Conservation (phyloP, 228 moss, liverwort and hornwort species). For the Sphagnum fallax region DNA sequence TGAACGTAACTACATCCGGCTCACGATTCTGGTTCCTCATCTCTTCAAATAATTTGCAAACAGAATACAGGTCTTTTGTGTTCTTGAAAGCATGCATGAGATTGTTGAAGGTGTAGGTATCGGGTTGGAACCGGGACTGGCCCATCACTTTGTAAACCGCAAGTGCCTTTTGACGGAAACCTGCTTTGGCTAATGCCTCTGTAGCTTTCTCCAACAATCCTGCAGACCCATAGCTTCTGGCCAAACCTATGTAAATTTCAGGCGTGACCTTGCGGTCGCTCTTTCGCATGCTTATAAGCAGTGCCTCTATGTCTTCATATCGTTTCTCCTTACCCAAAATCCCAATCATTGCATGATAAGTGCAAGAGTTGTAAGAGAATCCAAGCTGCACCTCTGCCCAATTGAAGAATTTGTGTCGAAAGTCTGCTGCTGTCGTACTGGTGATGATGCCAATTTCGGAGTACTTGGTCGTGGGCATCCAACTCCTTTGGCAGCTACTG, state of each 20-base stretch:
- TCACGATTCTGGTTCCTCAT: slow-evolving; percentile 65
- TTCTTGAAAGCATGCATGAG: slow-evolving; percentile 81
- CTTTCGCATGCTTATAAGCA: slow-evolving; percentile 31
- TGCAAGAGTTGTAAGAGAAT: slow-evolving; percentile 39
- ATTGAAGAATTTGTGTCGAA: slow-evolving; percentile 35
- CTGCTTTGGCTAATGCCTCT: slow-evolving; percentile 52
- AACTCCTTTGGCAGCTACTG: no score
- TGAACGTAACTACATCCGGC: slow-evolving; percentile 81
- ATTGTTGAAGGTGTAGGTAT: slow-evolving; percentile 77
- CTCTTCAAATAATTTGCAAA: slow-evolving; percentile 66
- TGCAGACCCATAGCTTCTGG: slow-evolving; percentile 49
- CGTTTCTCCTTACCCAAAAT: slow-evolving; percentile 57
- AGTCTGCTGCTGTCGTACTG: no score
- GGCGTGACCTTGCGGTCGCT: slow-evolving; percentile 28
- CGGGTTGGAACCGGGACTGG: slow-evolving; percentile 56
- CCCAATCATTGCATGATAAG: slow-evolving; percentile 49
- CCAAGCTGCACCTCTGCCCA: slow-evolving; percentile 60
- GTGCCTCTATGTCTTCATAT: slow-evolving; percentile 44
- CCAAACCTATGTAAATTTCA: slow-evolving; percentile 65
- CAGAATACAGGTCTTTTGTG: slow-evolving; percentile 61
- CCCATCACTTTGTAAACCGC: slow-evolving; percentile 76
- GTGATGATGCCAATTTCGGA: no score
- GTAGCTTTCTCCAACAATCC: slow-evolving; percentile 71
- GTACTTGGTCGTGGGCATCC: no score
- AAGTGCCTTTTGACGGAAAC: slow-evolving; percentile 54